These are phyloP conservation scores for Kodamaea leandrae DNA, from an alignment of 805 yeast genomes.

Conservation along the genomic window DNA sequence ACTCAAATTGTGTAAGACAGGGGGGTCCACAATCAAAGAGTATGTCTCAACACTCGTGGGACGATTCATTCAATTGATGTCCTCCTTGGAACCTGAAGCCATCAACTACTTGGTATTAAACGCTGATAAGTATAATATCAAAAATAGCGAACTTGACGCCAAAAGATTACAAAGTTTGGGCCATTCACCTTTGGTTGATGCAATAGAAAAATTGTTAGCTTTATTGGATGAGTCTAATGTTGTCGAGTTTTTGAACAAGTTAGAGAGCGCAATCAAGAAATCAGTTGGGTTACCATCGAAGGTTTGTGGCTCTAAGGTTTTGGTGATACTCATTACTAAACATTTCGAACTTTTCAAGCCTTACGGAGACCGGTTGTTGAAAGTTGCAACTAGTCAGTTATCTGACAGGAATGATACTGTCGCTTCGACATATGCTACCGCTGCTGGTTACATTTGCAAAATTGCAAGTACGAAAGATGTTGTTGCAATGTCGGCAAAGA, in stretches of 20 bases:
- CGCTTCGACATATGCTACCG: slow-evolving; percentile 69
- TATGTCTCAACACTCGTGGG: slow-evolving; percentile 68
- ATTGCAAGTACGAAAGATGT: slow-evolving; percentile 53
- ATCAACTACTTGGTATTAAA: slow-evolving; percentile 81
- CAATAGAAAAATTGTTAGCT: slow-evolving; percentile 69
- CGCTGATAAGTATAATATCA: slow-evolving; percentile 82
- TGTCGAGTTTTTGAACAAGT: slow-evolving; percentile 46
- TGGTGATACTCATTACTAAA: slow-evolving; percentile 61
- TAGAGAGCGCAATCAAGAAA: slow-evolving; percentile 56
- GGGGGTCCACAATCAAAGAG: slow-evolving; percentile 59
- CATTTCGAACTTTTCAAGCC: slow-evolving; percentile 45
- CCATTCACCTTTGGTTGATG: slow-evolving; percentile 84
- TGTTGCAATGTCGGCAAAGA: slow-evolving; percentile 49
- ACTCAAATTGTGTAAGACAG: slow-evolving; percentile 64
- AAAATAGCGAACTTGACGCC: slow-evolving; percentile 70
- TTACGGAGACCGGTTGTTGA: slow-evolving; percentile 62
- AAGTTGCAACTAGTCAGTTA: slow-evolving; percentile 55
- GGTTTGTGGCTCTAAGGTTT: slow-evolving; percentile 73
- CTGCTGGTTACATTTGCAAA: slow-evolving; percentile 77
- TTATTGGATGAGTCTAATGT: slow-evolving; percentile 49
- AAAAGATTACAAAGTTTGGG: slow-evolving; percentile 71
- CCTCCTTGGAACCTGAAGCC: slow-evolving; percentile 88
- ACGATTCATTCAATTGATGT: slow-evolving; percentile 69
- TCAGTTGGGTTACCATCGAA: slow-evolving; percentile 91
- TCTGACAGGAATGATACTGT: slow-evolving; percentile 72